phyloP scores from a whole-genome alignment of 371 early-diverging fungal genomes.

The Coemansia sp. region DNA sequence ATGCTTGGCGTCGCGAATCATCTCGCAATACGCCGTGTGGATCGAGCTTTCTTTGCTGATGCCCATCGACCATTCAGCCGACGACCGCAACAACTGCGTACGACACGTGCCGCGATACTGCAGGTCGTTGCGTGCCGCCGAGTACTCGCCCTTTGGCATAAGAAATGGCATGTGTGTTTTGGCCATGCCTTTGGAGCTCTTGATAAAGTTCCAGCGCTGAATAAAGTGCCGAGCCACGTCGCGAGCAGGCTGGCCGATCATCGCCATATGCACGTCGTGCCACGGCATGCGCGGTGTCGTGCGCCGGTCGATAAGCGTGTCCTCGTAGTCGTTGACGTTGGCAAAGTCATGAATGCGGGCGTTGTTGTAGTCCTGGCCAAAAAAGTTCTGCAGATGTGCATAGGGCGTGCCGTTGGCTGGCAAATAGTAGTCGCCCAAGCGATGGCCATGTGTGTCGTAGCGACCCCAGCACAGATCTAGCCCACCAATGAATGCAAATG shows the following conservation, averaged over 20 bases:
- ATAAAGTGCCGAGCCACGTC: slow-evolving; percentile 89
- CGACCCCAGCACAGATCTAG: slow-evolving; percentile 92
- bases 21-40: slow-evolving; percentile 75
- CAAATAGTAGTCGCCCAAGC: slow-evolving; percentile 65
- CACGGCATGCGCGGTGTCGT: slow-evolving; percentile 86
- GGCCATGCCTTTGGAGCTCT: slow-evolving; percentile 65
- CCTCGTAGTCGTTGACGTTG: slow-evolving; percentile 61
- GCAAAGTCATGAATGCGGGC: slow-evolving; percentile 88
- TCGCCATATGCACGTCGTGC: slow-evolving; percentile 87
- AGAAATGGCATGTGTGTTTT: slow-evolving; percentile 66
- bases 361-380: slow-evolving; percentile 90
- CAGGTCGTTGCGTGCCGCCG: slow-evolving; percentile 65
- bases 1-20: slow-evolving; percentile 74
- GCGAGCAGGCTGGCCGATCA: slow-evolving; percentile 74
- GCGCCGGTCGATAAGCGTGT: slow-evolving; percentile 60
- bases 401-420: slow-evolving; percentile 46
- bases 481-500: slow-evolving; percentile 86
- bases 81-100: slow-evolving; percentile 69
- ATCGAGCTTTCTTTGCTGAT: slow-evolving; percentile 74
- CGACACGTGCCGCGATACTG: slow-evolving; percentile 61
- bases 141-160: slow-evolving; percentile 80
- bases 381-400: slow-evolving; percentile 56
- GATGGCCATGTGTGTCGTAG: slow-evolving; percentile 81
- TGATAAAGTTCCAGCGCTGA: slow-evolving; percentile 90
- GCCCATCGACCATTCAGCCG: slow-evolving; percentile 68